Evolutionary conservation across 2,329 filamentous ascomycete species (phyloP), one percentile per base, ranked within the genome.

Genomic region (Fusarium euwallaceae): DNA sequence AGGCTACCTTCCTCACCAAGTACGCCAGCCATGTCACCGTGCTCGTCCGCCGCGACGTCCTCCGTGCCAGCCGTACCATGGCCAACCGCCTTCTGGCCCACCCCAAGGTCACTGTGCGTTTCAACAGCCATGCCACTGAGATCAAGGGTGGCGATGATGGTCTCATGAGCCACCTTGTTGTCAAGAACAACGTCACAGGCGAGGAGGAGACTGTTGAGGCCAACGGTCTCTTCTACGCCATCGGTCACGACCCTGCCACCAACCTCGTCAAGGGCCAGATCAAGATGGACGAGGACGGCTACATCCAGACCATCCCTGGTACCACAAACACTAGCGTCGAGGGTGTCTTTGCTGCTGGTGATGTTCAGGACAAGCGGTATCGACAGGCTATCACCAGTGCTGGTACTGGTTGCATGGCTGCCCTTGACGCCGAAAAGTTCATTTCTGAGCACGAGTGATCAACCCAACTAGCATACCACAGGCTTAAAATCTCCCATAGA

Each of bases 291-390:
- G 89, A 90, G 73, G 96, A 99, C 74, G 95, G 95, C 24, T 99
- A 99, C 85, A 91, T 99, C 69, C 83, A 95, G 78, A 99, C 97
- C 66, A 91, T 93, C 84, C 93, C 97, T 4, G 97, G 97, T 66
- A 96, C 95, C 55, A 95, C 95, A 69, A 88, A 93, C 81, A 99
- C 97, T 58, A 98, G 91, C 84, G 85, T 98, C 7, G 91, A 95
- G 81, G 97, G 97, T 83, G 95, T 99, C 22, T 99, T 98, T 82
- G 97, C 97, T 41, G 97, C 96, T 11, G 97, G 97, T 74, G 97
- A 99, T 82, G 97, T 99, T 11, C 97, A 99, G 87, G 97, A 99
- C 83, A 99, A 98, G 92, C 92, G 93, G 82, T 99, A 99, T 84
- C 91, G 97, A 82, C 97, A 99, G 87, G 97, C 97, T 56, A 97